Percentiles rank a stretch among this genome's conserved stretches.
Evolutionary conservation across 768 basidiomycete genomes (phyloP).

Genomic region (Pulveroboletus sp.): DNA sequence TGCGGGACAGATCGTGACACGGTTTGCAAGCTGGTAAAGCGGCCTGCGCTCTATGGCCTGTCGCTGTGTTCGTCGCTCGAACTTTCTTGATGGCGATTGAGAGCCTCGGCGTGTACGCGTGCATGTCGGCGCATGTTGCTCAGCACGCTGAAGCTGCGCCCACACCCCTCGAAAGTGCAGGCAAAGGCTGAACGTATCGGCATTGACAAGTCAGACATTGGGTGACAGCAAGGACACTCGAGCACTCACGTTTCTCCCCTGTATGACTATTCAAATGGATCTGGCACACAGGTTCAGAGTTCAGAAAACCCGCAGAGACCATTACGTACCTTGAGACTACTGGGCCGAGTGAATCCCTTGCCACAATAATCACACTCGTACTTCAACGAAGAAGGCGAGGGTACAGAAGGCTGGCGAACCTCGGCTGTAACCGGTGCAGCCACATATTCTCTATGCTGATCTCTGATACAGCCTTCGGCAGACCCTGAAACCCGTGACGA

Average conservation of each 20-base stretch:
- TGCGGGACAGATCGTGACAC: constrained; percentile 8
- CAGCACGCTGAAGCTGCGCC: constrained; percentile 80
- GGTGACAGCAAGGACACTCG: background rate
- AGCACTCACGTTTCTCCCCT: constrained; percentile 73
- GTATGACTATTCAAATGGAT: constrained; percentile 85
- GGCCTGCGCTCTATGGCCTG: constrained; percentile 24
- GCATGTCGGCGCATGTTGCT: constrained; percentile 89
- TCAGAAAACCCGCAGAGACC: background rate
- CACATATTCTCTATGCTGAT: constrained; percentile 18
- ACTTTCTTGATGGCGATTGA: constrained; percentile 35
- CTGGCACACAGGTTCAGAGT: constrained; percentile 35
- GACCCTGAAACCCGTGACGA: constrained; percentile 22
- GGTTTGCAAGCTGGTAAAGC: constrained; percentile 6
- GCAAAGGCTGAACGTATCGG: constrained; percentile 53
- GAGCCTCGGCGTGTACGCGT: constrained; percentile 55
- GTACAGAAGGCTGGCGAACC: constrained; percentile 15
- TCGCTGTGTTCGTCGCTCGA: constrained; percentile 49
- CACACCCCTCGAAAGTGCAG: constrained; percentile 73
- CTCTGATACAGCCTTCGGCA: constrained; percentile 13
- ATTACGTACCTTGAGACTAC: constrained; percentile 67
- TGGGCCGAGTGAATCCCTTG: constrained; percentile 79
- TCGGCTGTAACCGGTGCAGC: constrained; percentile 10
- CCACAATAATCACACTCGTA: constrained; percentile 80
- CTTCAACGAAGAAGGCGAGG: constrained; percentile 42
- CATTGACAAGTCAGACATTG: constrained; percentile 10